Base-by-base conservation (phyloP, 1,284 basidiomycete species). In the Ustilago hordei region DNA sequence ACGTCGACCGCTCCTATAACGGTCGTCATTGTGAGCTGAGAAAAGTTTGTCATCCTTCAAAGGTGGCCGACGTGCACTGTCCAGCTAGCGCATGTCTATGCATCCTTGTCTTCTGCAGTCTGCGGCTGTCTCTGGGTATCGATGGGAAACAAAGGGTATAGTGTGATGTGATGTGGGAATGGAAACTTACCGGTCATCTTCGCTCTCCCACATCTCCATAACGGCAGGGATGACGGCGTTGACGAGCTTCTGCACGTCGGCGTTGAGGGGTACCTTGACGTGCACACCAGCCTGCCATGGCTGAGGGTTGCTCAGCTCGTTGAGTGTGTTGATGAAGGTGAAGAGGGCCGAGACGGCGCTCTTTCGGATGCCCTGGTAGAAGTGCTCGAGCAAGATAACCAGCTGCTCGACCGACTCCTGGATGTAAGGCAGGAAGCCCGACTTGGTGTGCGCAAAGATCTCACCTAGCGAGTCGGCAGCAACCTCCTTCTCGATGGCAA, bases 401-500 rank as follows among this genome's bases (percentile, higher is more conserved):
- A 99, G 91, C 83, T 95, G 93, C 68, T 94, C 89, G 58, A 93
- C 91, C 81, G 91, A 92, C 78, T 88, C 82, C 84, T 89, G 88
- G 55, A 90, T 81, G 86, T 91, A 99, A 5, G 95, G 95, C 79
- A 98, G 89, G 91, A 98, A 99, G 83, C 93, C 92, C 45, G 87
- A 87, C 84, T 91, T 91, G 60, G 95, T 96, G 55, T 93, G 90
- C 50, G 91, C 89, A 87, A 98, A 98, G 70, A 99, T 88, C 61
- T 94, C 93, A 64, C 96, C 95, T 74, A 99, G 92, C 35, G 96
- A 95, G 87, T 99, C 96, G 43, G 95, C 95, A 7, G 97, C 96
- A 67, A 98, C 97, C 89, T 99, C 97, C 88, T 99, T 99, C 89
- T 99, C 97, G 67, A 99, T 95, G 60, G 95, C 96, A 79, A 99